A percentile compares a stretch with the other conserved stretches of the same genome.
Conservation (phyloP, 768 basidiomycete species). For the Agaricus subrufescens region DNA sequence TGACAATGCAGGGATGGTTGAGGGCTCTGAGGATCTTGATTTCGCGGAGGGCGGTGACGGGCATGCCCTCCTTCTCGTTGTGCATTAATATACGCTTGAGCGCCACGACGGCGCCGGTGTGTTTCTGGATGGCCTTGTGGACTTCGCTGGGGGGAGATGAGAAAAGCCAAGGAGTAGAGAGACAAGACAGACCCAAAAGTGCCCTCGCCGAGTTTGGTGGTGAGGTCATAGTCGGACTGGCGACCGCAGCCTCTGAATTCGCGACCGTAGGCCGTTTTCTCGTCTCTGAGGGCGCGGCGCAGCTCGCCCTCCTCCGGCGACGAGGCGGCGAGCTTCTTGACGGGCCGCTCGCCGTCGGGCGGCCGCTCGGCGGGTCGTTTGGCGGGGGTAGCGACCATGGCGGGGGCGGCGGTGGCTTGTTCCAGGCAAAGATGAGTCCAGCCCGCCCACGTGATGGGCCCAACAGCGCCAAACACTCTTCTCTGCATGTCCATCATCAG, state of each 20-base stretch:
- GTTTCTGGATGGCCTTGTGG: constrained; percentile 75
- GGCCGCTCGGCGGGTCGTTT: constrained; percentile 62
- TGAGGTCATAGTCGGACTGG: constrained; percentile 73
- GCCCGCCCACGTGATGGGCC: not conserved
- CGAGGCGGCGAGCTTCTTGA: constrained; percentile 55
- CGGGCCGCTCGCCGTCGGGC: constrained; percentile 40
- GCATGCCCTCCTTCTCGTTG: constrained; percentile 95
- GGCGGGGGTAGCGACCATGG: constrained; percentile 11
- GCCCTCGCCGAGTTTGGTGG: constrained; percentile 91
- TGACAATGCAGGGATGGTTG: constrained; percentile 79
- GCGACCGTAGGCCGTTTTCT: constrained; percentile 63
- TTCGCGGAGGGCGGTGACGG: constrained; percentile 93
- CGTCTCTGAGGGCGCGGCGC: constrained; percentile 53
- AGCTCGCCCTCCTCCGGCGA: constrained; percentile 84
- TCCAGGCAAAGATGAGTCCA: not conserved
- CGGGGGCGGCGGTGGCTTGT: no score
- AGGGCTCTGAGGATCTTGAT: constrained; percentile 94
- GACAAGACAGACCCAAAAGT: constrained; percentile 77
- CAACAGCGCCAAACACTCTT: not conserved
- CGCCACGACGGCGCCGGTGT: constrained; percentile 65
- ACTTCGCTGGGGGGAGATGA: constrained; percentile 59
- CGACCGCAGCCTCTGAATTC: constrained; percentile 65
- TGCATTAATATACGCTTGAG: constrained; percentile 96
- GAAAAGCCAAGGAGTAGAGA: constrained; percentile 1
- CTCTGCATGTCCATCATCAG: constrained; percentile 54